Conservation (phyloP, 2,329 filamentous ascomycete species). For the Ophiocordyceps camponoti-floridani region DNA sequence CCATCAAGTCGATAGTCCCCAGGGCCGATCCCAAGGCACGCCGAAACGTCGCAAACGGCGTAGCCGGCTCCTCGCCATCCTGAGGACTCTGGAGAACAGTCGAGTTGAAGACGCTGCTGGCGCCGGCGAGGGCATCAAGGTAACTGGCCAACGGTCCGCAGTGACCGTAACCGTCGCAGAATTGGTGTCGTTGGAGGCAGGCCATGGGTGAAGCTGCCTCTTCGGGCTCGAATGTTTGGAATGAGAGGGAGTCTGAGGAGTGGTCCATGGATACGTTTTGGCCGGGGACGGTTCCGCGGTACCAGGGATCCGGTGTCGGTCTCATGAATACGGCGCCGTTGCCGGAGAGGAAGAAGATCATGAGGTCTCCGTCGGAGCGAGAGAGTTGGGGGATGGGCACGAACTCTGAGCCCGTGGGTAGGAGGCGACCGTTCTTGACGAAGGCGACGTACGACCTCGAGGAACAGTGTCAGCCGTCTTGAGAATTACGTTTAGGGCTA, state of each 20-base stretch:
- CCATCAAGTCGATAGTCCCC: not conserved
- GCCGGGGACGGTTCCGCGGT: not conserved
- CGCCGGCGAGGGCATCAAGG: not conserved
- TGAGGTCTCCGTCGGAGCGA: not conserved
- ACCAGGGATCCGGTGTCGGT: not conserved
- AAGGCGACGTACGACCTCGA: not conserved
- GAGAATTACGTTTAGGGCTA: not conserved
- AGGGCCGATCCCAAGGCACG: not conserved
- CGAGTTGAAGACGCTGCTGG: not conserved
- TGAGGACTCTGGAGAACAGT: not conserved
- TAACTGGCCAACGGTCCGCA: not conserved
- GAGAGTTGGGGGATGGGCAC: not conserved
- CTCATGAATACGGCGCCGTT: not conserved
- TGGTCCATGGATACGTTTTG: not conserved
- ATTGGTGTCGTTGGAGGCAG: not conserved
- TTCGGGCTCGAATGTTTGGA: not conserved
- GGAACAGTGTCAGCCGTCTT: not conserved
- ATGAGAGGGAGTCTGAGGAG: not conserved
- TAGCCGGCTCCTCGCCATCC: not conserved
- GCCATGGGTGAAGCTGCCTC: not conserved
- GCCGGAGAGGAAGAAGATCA: not conserved
- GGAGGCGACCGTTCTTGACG: not conserved
- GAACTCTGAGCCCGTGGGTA: not conserved
- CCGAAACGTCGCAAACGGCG: not conserved
- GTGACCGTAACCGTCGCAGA: not conserved